phyloP scores from a whole-genome alignment of 768 basidiomycete genomes.

The Pleurotus cornucopiae region DNA sequence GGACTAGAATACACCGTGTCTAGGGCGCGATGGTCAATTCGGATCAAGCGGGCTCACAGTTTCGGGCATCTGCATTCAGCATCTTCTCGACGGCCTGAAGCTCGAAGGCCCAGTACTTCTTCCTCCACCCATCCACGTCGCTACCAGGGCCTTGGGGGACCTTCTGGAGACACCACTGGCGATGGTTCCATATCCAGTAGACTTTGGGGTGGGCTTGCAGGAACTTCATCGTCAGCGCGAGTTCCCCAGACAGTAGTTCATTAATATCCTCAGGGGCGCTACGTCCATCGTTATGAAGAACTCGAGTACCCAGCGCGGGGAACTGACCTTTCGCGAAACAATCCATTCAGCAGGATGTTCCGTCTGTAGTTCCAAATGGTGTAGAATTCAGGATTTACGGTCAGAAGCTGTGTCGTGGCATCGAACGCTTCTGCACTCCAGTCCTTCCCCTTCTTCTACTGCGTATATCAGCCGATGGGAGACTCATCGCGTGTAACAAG shows the following conservation, averaged over 20 bases:
- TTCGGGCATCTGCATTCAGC: conserved; percentile 86
- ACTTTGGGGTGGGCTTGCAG: conserved; percentile 89
- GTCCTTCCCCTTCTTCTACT: conserved; percentile 66
- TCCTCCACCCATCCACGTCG: conserved; percentile 65
- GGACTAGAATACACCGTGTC: conserved; percentile 49
- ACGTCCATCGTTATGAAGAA: conserved; percentile 32
- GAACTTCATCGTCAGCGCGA: conserved; percentile 75
- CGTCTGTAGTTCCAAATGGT: conserved; percentile 95
- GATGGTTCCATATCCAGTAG: conserved; percentile 99
- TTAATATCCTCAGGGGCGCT: conserved; percentile 53
- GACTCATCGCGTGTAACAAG: neutral
- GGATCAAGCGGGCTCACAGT: conserved; percentile 58
- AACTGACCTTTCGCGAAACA: conserved; percentile 64
- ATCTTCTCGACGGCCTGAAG: conserved; percentile 87
- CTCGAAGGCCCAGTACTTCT: conserved; percentile 80
- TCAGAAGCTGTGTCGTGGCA: conserved; percentile 73
- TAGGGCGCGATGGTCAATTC: neutral
- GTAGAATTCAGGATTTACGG: conserved; percentile 92
- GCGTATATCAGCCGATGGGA: neutral
- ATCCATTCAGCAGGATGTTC: conserved; percentile 65
- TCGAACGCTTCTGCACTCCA: conserved; percentile 72
- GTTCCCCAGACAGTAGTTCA: conserved; percentile 61
- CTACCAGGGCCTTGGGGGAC: conserved; percentile 69
- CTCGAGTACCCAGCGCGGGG: neutral
- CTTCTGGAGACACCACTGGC: conserved; percentile 89